Evolutionary conservation across 1,284 basidiomycete genomes (phyloP), one percentile per base, ranked within the genome.

Genomic region (Microbotryum silenes-acaulis): DNA sequence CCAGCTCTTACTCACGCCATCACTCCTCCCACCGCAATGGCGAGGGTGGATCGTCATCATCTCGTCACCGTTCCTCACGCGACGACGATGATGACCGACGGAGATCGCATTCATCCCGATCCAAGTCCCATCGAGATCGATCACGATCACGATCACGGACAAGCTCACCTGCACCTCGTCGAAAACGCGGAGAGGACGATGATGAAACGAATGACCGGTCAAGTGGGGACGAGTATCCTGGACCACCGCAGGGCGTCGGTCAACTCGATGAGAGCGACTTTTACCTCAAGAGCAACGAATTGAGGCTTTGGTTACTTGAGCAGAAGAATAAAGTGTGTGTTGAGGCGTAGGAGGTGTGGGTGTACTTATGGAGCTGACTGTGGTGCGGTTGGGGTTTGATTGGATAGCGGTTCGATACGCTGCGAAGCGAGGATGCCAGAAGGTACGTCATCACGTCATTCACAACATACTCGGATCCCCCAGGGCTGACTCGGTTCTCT

Each of bases 221-320:
- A 18, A 42, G 37, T 42, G 37, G 37, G 37, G 27, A 31, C 18
- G 14, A 53, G 6, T 1, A 56, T 48, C 1, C 58, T 54, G 9
- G 33, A 29, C 33, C 48, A 1, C 55, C 55, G 4, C 20, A 12
- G 0, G 65, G 63, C 4, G 60, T 56, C 9, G 49, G 21, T 3
- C 52, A 60, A 16, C 52, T 66, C 12, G 51, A 55, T 27, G 50
- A 49, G 7, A 60, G 58, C 1, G 62, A 63, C 12, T 53, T 59
- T 27, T 64, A 62, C 59, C 48, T 64, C 45, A 68, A 68, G 50
- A 63, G 60, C 12, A 64, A 57, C 4, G 67, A 68, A 27, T 60
- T 68, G 27, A 66, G 65, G 54, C 53, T 68, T 6, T 68, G 67
- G 67, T 46, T 68, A 21, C 59, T 59, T 46, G 67, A 68, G 47